Percentiles rank a stretch among this genome's conserved stretches.
phyloP scores from a whole-genome alignment of 805 yeast genomes.

The Jamesozyma hellenica region DNA sequence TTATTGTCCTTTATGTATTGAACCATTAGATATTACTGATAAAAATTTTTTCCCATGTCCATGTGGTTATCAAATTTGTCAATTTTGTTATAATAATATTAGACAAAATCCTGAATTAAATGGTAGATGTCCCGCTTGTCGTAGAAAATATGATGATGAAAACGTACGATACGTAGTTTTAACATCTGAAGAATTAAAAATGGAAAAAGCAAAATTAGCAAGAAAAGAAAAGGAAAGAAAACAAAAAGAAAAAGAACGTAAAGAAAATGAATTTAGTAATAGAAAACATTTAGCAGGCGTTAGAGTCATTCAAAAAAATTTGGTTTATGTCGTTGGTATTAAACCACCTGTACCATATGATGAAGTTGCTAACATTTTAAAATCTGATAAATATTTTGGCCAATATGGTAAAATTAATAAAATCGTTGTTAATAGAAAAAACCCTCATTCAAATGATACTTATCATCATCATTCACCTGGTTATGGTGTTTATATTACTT shows the following conservation, averaged over 20 bases:
- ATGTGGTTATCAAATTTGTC: constrained; percentile 97
- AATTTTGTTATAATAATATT: constrained; percentile 94
- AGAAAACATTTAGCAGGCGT: constrained; percentile 91
- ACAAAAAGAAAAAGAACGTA: constrained; percentile 82
- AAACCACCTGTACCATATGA: constrained; percentile 72
- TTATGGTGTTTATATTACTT: constrained; percentile 91
- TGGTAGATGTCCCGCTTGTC: constrained; percentile 96
- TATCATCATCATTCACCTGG: constrained; percentile 42
- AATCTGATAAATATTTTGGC: constrained; percentile 93
- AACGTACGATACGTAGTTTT: constrained; percentile 78
- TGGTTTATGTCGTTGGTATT: constrained; percentile 91
- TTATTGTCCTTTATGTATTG: constrained; percentile 84
- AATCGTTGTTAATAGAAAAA: constrained; percentile 80
- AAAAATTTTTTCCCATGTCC: constrained; percentile 98
- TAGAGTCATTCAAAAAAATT: constrained; percentile 95
- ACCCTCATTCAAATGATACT: constrained; percentile 30
- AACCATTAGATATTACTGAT: constrained; percentile 94
- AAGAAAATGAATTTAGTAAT: constrained; percentile 70
- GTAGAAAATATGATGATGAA: constrained; percentile 88
- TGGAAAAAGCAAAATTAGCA: constrained; percentile 70
- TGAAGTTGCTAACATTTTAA: constrained; percentile 67
- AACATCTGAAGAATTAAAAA: constrained; percentile 73
- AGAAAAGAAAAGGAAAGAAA: constrained; percentile 74
- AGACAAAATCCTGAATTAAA: constrained; percentile 90
- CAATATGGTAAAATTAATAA: constrained; percentile 94